Evolutionary conservation across 1,139 yeast genomes (phyloP), one percentile per base, ranked within the genome.

Genomic region (Pichia sp.): DNA sequence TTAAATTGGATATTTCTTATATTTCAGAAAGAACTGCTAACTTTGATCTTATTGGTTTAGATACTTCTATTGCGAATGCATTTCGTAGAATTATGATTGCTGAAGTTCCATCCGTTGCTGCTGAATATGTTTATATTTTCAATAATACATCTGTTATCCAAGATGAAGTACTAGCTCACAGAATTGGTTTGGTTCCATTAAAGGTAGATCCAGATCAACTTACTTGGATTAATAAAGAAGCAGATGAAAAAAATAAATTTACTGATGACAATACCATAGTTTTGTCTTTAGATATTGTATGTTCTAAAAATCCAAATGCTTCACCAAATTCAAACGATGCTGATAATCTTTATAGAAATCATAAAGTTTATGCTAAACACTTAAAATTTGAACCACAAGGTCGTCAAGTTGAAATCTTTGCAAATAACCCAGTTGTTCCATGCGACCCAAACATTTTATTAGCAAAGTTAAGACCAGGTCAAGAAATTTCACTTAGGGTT

Each of bases 1-100:
- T 91, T 66, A 85, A 87, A 59, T 79, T 93, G 57, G 73, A 84
- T 53, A 83, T 93, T 59, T 72, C 80, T 27, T 77, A 79, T 62
- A 72, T 85, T 60, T 77, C 81, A 34, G 89, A 82, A 54, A 76
- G 87, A 67, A 79, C 79, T 46, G 90, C 93, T 57, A 90, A 88
- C 68, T 93, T 93, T 63, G 99, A 93, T 68, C 75, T 95, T 59
- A 73, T 87, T 54, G 85, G 89, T 61, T 73, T 91, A 48, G 99
- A 93, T 67, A 87, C 98, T 2, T 87, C 98, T 16, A 75, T 93
- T 53, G 93, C 98, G 49, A 93, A 93, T 73, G 98, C 99, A 0
- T 90, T 93, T 72, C 87, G 99, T 67, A 86, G 99, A 67, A 87
- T 93, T 61, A 91, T 93, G 97, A 83, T 93, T 57, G 81, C 97